Evolutionary conservation across 1,139 yeast genomes (phyloP), one percentile per base, ranked within the genome.

Genomic region (Spathaspora sp.): DNA sequence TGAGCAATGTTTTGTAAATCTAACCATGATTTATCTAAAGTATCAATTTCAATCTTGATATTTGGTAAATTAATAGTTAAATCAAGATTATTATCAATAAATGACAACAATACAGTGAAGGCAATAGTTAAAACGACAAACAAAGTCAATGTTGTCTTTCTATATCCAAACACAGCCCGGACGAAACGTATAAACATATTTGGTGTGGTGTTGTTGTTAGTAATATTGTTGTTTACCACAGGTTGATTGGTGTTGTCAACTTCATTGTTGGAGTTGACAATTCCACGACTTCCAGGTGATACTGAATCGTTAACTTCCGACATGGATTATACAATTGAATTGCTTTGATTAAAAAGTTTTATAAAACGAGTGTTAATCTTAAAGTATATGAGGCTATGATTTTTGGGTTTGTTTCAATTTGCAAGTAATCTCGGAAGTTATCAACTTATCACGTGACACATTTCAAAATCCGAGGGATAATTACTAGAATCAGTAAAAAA

Each of bases 1-100:
- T 66, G 59, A 0, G 93, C 85, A 13, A 90, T 84, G 8, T 66
- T 63, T 61, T 88, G 95, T 46, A 89, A 72, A 55, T 84, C 87
- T 4, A 64, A 53, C 96, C 96, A 89, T 7, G 75, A 55, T 2
- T 84, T 72, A 1, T 74, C 63, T 13, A 78, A 68, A 6, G 83
- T 59, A 7, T 65, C 55, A 11, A 53, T 39, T 42, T 78, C 83
- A 40, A 64, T 63, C 5, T 66, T 57, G 13, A 54, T 51, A 0
- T 56, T 43, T 2, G 86, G 86, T 10, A 78, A 60, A 1, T 54
- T 43, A 18, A 80, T 63, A 2, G 81, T 62, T 44, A 47, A 61
- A n/a, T 67, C 68, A 46, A 70, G 62, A 41, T 64, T 61, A 44
- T 72, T 71, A 52, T 73, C 78, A 40, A 59, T 50, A 18, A 39